phyloP scores from a whole-genome alignment of 1,139 yeast genomes.

The Arxiozyma bovina region DNA sequence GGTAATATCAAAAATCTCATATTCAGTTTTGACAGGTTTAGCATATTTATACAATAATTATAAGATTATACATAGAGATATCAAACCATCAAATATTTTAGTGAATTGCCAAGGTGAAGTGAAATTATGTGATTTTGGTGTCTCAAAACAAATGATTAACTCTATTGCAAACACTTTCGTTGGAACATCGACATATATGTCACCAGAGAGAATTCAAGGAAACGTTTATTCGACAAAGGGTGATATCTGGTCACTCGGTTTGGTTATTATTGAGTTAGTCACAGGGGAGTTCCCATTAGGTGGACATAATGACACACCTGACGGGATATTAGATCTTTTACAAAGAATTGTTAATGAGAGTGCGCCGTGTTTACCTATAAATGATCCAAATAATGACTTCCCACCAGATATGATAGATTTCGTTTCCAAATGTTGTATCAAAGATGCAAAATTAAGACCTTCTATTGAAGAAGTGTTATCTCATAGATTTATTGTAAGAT shows the following conservation, averaged over 20 bases:
- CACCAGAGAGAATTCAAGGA: slow-evolving; percentile 95
- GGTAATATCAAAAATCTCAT: slow-evolving; percentile 66
- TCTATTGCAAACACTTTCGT: slow-evolving; percentile 95
- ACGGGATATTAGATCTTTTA: slow-evolving; percentile 79
- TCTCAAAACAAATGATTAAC: slow-evolving; percentile 79
- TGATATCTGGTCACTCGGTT: slow-evolving; percentile 93
- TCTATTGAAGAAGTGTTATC: slow-evolving; percentile 50
- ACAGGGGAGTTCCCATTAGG: slow-evolving; percentile 64
- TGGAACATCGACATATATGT: slow-evolving; percentile 96
- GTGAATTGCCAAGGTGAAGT: slow-evolving; percentile 73
- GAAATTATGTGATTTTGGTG: slow-evolving; percentile 90
- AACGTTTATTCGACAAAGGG: slow-evolving; percentile 85
- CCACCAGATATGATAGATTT: slow-evolving; percentile 47
- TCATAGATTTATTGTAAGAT: slow-evolving; percentile 27
- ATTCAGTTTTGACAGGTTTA: slow-evolving; percentile 70
- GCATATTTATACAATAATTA: slow-evolving; percentile 73
- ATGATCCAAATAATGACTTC: slow-evolving; percentile 24
- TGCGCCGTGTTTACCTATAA: slow-evolving; percentile 61
- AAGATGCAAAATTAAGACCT: slow-evolving; percentile 55
- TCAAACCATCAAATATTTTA: slow-evolving; percentile 82
- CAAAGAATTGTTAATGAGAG: slow-evolving; percentile 91
- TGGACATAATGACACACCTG: slow-evolving; percentile 54
- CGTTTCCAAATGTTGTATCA: slow-evolving; percentile 56
- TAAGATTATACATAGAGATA: slow-evolving; percentile 84
- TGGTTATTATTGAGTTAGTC: slow-evolving; percentile 81